Base-by-base conservation (phyloP, 768 basidiomycete species). In the Tricholoma matsutake region DNA sequence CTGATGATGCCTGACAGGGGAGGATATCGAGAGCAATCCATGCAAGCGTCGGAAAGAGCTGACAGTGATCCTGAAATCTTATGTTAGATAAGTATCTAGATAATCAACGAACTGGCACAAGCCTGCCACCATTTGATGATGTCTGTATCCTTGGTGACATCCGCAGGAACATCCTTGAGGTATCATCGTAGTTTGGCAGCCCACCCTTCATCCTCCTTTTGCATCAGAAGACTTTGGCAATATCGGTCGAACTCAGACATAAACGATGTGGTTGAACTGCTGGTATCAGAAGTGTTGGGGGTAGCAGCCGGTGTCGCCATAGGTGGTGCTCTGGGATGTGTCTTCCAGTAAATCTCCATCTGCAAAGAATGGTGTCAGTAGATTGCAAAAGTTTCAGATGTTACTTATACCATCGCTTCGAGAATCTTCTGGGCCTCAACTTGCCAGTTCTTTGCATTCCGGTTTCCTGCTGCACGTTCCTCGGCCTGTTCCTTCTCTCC, bases 341-440 rank as follows among this genome's bases (percentile, higher is more conserved):
- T 41, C 13, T n/a, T 41, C 39, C 39, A 41, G 39, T 41, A 41
- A 41, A 6, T 13, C 14, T 41, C 39, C 39, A 41, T 41, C 39
- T 41, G 16, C 16, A n/a, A n/a, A 41, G 11, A n/a, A 41, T 13
- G 6, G 16, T 41, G 16, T 41, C 16, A n/a, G 39, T 41, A 13
- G 16, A 41, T 41, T 41, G 39, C 6, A n/a, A 41, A 41, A 13
- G 16, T 14, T 8, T 13, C 2, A 14, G 11, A n/a, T 6, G 39
- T 41, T 11, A 41, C 39, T 11, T n/a, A 5, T 41, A 41, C 39
- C 16, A 13, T 41, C 5, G 11, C 16, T 41, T 67, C 60, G 25
- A 65, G 9, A 28, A 67, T 65, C 25, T 65, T 59, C 28, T 57
- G 37, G 1, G 66, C 63, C 34, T 25, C 22, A 25, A 1, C 22